phyloP scores from a whole-genome alignment of 2,329 filamentous ascomycete genomes.

The Xylaria arbuscula region DNA sequence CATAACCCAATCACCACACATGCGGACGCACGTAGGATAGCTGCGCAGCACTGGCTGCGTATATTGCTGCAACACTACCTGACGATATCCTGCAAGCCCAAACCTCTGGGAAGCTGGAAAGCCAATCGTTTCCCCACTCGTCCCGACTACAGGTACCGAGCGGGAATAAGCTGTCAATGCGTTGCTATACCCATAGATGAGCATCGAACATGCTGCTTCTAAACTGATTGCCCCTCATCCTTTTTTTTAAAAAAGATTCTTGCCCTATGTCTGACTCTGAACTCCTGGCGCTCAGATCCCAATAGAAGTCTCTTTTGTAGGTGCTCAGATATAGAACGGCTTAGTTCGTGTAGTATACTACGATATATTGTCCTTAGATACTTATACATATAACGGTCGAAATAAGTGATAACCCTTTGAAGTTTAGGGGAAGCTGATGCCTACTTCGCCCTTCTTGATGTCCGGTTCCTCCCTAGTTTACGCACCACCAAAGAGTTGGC shows the following conservation, averaged over 20 bases:
- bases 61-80: slow-evolving; percentile 29
- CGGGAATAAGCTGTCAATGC: slow-evolving; percentile 25
- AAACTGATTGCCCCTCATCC: background rate
- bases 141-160: slow-evolving; percentile 2
- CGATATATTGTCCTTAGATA: background rate
- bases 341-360: background rate
- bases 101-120: slow-evolving; percentile 33
- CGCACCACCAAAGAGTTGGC: background rate
- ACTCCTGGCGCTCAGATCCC: background rate
- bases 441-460: background rate
- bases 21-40: slow-evolving; percentile 22
- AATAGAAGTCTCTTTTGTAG: background rate
- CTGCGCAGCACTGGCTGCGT: slow-evolving; percentile 17
- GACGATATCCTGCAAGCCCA: slow-evolving; percentile 34
- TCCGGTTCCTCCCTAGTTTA: background rate
- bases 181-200: slow-evolving; percentile 13
- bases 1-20: slow-evolving; percentile 24
- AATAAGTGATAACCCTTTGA: background rate
- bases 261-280: background rate
- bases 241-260: background rate
- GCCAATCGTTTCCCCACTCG: slow-evolving; percentile 21
- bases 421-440: background rate
- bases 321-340: background rate
- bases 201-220: background rate
- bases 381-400: background rate